Conservation (phyloP, 192 early-diverging fungal species). For the Coemansia sp. region DNA sequence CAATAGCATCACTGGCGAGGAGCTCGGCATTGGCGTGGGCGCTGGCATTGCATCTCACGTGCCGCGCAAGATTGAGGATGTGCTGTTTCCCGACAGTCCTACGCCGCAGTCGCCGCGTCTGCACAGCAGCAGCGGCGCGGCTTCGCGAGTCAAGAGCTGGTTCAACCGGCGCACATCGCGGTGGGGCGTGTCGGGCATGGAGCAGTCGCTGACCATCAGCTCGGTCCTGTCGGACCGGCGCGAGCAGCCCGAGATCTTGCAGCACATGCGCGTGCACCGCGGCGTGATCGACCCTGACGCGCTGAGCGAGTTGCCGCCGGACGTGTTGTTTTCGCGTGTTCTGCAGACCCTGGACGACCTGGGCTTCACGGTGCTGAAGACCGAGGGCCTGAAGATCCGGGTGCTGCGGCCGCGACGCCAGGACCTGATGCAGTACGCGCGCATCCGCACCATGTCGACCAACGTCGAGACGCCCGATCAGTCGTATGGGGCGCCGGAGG, state of each 20-base stretch:
- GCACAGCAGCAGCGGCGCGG: conserved; percentile 48
- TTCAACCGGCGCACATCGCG: conserved; percentile 61
- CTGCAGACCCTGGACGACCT: conserved; percentile 57
- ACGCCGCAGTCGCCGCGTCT: conserved; percentile 29
- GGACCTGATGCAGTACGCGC: conserved; percentile 6
- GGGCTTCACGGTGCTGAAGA: conserved; percentile 51
- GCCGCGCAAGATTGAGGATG: conserved; percentile 42
- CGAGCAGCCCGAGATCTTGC: conserved; percentile 51
- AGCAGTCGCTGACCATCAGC: conserved; percentile 40
- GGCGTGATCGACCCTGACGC: conserved; percentile 73
- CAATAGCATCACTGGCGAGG: conserved; percentile 50
- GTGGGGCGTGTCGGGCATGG: conserved; percentile 31
- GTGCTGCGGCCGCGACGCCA: conserved; percentile 45
- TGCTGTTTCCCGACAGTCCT: conserved; percentile 46
- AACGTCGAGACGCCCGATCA: conserved; percentile 16
- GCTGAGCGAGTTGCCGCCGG: conserved; percentile 63
- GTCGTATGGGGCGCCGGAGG: conserved; percentile 14
- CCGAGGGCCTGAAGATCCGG: conserved; percentile 51
- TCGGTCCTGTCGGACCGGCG: conserved; percentile 39
- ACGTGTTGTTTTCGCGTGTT: conserved; percentile 67
- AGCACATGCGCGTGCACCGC: conserved; percentile 69
- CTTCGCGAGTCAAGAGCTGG: conserved; percentile 76
- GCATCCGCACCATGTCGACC: conserved; percentile 43
- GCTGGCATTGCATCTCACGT: conserved; percentile 49
- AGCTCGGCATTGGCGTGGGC: conserved; percentile 54